A percentile compares a stretch with the other conserved stretches of the same genome.
phyloP scores from a whole-genome alignment of 371 early-diverging fungal species.

The Apophysomyces elegans region DNA sequence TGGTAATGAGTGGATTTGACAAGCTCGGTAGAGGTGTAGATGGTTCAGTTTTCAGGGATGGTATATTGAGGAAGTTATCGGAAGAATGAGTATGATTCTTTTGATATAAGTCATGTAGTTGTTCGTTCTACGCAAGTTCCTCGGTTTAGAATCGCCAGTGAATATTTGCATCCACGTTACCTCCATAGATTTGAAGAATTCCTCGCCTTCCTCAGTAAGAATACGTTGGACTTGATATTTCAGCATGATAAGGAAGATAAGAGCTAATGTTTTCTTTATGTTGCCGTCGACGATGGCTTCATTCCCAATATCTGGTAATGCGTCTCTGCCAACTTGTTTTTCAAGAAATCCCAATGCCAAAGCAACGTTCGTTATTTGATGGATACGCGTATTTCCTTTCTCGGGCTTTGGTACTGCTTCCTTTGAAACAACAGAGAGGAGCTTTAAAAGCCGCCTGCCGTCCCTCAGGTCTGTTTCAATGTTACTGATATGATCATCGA shows the following conservation, averaged over 20 bases:
- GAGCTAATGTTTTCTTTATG: constrained; percentile 83
- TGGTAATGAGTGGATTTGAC: not conserved
- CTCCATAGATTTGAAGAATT: constrained; percentile 35
- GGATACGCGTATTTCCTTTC: constrained; percentile 72
- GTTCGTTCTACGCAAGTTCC: not conserved
- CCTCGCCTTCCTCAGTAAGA: constrained; percentile 49
- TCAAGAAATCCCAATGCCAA: constrained; percentile 73
- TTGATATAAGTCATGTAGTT: constrained; percentile 2
- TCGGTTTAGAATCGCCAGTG: not conserved
- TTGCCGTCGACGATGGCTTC: constrained; percentile 89
- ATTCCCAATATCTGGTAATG: constrained; percentile 77
- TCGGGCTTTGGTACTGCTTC: constrained; percentile 64
- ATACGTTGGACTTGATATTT: constrained; percentile 69
- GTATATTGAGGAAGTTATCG: constrained; percentile 3
- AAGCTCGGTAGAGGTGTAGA: constrained; percentile 15
- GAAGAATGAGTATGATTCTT: not conserved
- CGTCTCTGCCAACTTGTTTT: constrained; percentile 61
- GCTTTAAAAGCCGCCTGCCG: constrained; percentile 64
- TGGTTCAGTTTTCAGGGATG: constrained; percentile 7
- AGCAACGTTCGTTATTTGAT: constrained; percentile 82
- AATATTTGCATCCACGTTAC: constrained; percentile 23
- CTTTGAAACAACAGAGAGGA: constrained; percentile 61
- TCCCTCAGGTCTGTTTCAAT: constrained; percentile 68
- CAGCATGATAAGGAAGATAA: constrained; percentile 82
- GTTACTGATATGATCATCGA: constrained; percentile 40